These are phyloP conservation scores for Omphalea diandra DNA, from an alignment of 441 rosid species.

Conservation along the genomic window DNA sequence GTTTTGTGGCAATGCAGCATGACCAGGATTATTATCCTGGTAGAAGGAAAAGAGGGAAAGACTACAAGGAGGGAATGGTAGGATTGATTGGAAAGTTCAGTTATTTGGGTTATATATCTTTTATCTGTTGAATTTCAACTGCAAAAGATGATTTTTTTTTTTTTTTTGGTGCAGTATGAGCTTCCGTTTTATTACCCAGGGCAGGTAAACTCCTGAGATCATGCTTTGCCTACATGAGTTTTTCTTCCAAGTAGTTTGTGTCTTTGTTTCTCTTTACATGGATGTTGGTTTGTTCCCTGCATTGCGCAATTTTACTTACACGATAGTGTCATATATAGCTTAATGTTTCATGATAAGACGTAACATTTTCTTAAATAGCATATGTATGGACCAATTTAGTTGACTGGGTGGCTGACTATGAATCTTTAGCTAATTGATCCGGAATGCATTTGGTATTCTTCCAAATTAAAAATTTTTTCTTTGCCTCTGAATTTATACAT, in stretches of 20 bases:
- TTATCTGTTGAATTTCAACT: neutral
- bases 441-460: neutral
- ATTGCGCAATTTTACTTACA: neutral
- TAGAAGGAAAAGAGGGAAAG: slow-evolving; percentile 93
- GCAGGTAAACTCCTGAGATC: slow-evolving; percentile 51
- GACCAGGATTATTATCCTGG: slow-evolving; percentile 96
- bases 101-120: neutral
- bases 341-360: neutral
- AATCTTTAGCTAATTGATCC: neutral
- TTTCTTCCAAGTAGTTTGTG: neutral
- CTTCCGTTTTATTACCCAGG: slow-evolving; percentile 98
- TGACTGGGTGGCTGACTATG: no score
- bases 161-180: slow-evolving; percentile 68
- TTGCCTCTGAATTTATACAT: neutral
- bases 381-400: neutral
- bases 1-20: slow-evolving; percentile 36
- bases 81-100: slow-evolving; percentile 2
- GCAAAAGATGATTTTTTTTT: slow-evolving; percentile 20
- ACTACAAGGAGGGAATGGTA: slow-evolving; percentile 94
- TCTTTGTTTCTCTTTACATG: neutral
- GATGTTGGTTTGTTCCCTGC: neutral
- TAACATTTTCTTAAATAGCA: neutral
- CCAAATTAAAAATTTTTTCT: neutral
- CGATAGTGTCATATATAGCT: neutral
- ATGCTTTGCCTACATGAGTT: slow-evolving; percentile 7